phyloP scores from a whole-genome alignment of 306 rosid genomes.

The Glycyrrhiza uralensis region DNA sequence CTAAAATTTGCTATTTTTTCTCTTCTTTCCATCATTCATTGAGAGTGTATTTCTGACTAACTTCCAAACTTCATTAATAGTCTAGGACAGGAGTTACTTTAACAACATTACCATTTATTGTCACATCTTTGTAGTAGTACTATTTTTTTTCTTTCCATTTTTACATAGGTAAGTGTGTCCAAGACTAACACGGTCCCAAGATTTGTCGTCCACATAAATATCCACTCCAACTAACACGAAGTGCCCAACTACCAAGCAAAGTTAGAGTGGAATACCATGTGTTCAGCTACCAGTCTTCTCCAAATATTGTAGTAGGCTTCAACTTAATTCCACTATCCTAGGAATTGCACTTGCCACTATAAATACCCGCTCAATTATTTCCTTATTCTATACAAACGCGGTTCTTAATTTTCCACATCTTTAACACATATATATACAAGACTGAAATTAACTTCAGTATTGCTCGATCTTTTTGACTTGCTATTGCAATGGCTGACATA shows the following conservation, averaged over 20 bases:
- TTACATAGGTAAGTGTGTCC: not conserved
- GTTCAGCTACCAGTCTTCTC: constrained; percentile 70
- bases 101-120: not conserved
- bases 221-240: constrained; percentile 34
- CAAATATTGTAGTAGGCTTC: not conserved
- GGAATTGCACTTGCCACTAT: constrained; percentile 33
- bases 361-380: constrained; percentile 36
- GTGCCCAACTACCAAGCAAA: constrained; percentile 59
- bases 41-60: too few relatives aligned
- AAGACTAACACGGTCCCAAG: not conserved
- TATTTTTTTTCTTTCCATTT: not conserved
- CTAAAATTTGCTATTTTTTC: too few relatives aligned
- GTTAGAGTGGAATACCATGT: constrained; percentile 21
- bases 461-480: constrained; percentile 10
- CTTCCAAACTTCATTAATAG: not conserved
- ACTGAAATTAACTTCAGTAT: not conserved
- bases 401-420: not conserved
- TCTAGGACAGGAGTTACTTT: not conserved
- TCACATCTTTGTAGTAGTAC: not conserved
- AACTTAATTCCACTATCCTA: not conserved
- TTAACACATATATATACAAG: not conserved
- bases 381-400: constrained; percentile 16
- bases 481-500: constrained; percentile 54
- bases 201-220: not conserved
- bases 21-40: too few relatives aligned